Evolutionary conservation across 2,329 filamentous ascomycete genomes (phyloP).

Genomic region (Phyllosticta capitalensis): DNA sequence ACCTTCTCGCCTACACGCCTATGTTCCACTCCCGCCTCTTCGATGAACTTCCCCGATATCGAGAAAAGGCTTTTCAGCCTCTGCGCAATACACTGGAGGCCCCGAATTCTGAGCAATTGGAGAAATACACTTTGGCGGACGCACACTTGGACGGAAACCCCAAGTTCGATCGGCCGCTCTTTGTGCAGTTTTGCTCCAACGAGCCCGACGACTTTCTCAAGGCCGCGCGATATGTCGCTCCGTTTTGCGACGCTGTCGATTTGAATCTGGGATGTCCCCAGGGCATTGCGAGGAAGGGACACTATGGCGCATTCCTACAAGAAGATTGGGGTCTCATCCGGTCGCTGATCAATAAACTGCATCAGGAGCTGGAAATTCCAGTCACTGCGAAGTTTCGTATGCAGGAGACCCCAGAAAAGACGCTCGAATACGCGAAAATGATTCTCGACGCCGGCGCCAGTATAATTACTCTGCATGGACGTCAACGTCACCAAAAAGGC

Average conservation of each 20-base stretch:
- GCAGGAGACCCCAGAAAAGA: constrained; percentile 76
- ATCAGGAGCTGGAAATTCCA: constrained; percentile 67
- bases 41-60: constrained; percentile 64
- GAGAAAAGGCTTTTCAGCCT: constrained; percentile 72
- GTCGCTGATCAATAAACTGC: constrained; percentile 72
- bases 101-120: constrained; percentile 27
- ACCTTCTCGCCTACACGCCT: constrained; percentile 78
- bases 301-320: constrained; percentile 90
- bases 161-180: constrained; percentile 71
- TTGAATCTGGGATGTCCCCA: constrained; percentile 94
- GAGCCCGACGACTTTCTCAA: constrained; percentile 69
- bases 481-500: constrained; percentile 84
- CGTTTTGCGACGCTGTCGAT: constrained; percentile 91
- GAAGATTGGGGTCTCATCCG: constrained; percentile 82
- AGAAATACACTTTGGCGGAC: constrained; percentile 20
- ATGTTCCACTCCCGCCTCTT: constrained; percentile 96
- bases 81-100: constrained; percentile 30
- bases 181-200: constrained; percentile 95
- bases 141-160: constrained; percentile 73
- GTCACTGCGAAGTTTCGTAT: constrained; percentile 94
- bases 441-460: constrained; percentile 82
- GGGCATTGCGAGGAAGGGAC: constrained; percentile 81
- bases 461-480: constrained; percentile 86
- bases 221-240: constrained; percentile 68
- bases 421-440: constrained; percentile 79